Evolutionary conservation across 2,329 filamentous ascomycete species (phyloP).

Genomic region (Cladosporium sp.): DNA sequence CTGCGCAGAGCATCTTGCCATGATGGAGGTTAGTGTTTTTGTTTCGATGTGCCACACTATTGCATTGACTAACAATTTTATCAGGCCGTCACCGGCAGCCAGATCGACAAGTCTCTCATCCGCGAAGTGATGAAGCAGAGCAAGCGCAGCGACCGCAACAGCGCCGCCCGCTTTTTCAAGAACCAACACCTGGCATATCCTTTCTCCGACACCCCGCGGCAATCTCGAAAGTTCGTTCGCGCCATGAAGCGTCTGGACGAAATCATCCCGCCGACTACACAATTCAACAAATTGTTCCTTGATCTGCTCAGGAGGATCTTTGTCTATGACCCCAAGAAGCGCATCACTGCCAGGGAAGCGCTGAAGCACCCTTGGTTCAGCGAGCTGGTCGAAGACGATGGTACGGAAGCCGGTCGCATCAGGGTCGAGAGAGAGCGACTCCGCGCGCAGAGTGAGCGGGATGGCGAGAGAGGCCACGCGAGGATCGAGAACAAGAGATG

Average conservation of each 20-base stretch:
- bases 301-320: slow-evolving; percentile 64
- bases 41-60: too few relatives aligned
- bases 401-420: slow-evolving; percentile 64
- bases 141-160: slow-evolving; percentile 34
- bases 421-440: slow-evolving; percentile 33
- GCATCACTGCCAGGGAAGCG: slow-evolving; percentile 65
- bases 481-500: slow-evolving; percentile 18
- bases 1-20: slow-evolving; percentile 66
- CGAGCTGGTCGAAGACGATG: slow-evolving; percentile 64
- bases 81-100: slow-evolving; percentile 34
- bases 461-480: neutral
- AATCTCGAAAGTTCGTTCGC: slow-evolving; percentile 65
- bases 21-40: slow-evolving; percentile 58
- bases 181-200: slow-evolving; percentile 62
- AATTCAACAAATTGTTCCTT: slow-evolving; percentile 64
- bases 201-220: slow-evolving; percentile 61
- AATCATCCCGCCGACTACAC: slow-evolving; percentile 58
- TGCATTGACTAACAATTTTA: slow-evolving; percentile 4
- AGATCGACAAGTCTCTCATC: slow-evolving; percentile 36
- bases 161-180: slow-evolving; percentile 34
- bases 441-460: slow-evolving; percentile 22
- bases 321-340: slow-evolving; percentile 64
- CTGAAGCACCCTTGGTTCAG: slow-evolving; percentile 68
- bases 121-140: slow-evolving; percentile 33
- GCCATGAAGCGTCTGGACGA: slow-evolving; percentile 65